Conservation (phyloP, 106 monocot species). For the Acorus calamus region DNA sequence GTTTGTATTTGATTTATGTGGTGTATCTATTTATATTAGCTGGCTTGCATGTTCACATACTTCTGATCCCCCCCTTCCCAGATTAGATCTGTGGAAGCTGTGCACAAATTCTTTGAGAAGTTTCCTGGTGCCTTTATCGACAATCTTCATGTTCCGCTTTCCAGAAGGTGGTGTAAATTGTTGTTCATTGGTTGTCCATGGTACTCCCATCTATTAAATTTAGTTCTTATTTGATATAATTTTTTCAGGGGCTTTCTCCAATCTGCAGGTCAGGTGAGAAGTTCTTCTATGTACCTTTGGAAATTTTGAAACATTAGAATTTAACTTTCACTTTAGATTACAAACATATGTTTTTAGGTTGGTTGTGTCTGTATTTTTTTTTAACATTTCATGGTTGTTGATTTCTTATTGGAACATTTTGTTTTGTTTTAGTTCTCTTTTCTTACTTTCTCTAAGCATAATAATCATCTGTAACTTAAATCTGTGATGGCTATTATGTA, state of each 20-base stretch:
- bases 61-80: conserved; percentile 12
- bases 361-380: neutral
- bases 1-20: too few species aligned
- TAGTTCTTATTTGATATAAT: conserved; percentile 8
- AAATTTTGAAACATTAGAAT: too few species aligned
- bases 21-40: too few species aligned
- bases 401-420: neutral
- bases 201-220: neutral
- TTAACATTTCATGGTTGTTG: neutral
- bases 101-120: conserved; percentile 72
- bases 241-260: conserved; percentile 37
- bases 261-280: conserved; percentile 54
- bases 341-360: too few species aligned
- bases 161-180: conserved; percentile 40
- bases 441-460: too few species aligned
- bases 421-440: neutral
- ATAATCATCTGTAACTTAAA: too few species aligned
- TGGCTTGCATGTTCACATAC: neutral
- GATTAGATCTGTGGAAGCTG: conserved; percentile 83
- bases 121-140: conserved; percentile 86
- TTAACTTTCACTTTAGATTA: too few species aligned
- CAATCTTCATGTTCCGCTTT: conserved; percentile 44
- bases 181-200: neutral
- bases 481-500: too few species aligned
- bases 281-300: too few species aligned